Evolutionary conservation across 768 basidiomycete genomes (phyloP), one percentile per base, ranked within the genome.

Genomic region (Collybiopsis luxurians): DNA sequence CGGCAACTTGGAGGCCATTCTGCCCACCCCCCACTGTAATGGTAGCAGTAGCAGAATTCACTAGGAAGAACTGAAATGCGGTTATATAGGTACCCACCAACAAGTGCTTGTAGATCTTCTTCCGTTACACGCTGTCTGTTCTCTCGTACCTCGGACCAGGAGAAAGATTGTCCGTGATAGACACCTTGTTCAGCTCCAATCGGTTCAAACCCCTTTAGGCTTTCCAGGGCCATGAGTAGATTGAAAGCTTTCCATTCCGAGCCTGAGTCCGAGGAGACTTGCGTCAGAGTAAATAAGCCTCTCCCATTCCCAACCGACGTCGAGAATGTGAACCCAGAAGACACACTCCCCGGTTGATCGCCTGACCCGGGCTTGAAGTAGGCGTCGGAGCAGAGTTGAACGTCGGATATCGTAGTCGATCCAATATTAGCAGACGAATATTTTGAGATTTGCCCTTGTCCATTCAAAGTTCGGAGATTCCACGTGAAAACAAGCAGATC

Each of bases 401-500:
- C 42, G 34, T 66, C 58, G 5, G 66, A 57, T 6, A 78, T 55
- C 13, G 26, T 53, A 7, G 13, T 36, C 17, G 15, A 19, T n/a
- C 36, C 17, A 11, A 45, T 27, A 2, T 61, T 48, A 2, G 63
- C 57, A 1, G 52, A 26, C 4, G 79, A 65, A 53, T 75, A 76
- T 0, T 60, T 40, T 1, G 61, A 39, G 17, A 79, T 75, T 47
- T 71, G 70, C 2, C 65, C 64, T 15, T 34, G 64, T 2, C 74
- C 73, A 24, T 63, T 59, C 10, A 78, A 66, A 1, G 76, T 60
- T 24, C 76, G 73, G 31, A 67, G 69, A 57, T 75, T 69, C 79
- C 78, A 79, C 1, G 72, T 71, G 62, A 81, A 76, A 15, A 70
- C 64, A 46, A 79, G 70, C 30, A 75, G 50, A 59, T 80, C 77